Conservation (phyloP, 2,329 filamentous ascomycete genomes). For the Periconia macrospinosa region DNA sequence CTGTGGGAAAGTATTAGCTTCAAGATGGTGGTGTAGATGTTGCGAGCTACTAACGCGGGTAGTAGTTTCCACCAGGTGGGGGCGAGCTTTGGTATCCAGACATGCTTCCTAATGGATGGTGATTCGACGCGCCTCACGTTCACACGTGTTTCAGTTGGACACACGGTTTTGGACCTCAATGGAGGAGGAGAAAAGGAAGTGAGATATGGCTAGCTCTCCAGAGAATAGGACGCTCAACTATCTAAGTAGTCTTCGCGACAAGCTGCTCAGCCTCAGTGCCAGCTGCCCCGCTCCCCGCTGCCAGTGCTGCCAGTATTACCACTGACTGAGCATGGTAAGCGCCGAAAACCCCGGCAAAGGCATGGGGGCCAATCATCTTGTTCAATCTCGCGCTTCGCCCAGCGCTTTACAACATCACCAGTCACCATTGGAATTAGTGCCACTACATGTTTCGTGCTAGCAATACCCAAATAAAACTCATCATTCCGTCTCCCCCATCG, state of each 20-base stretch:
- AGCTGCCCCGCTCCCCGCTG: neutral
- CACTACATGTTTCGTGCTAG: too few relatives aligned
- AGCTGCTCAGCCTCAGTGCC: conserved; percentile 37
- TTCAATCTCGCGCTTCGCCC: neutral
- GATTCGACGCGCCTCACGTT: neutral
- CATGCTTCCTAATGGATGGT: conserved; percentile 17
- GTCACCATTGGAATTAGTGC: too few relatives aligned
- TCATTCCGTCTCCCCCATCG: neutral
- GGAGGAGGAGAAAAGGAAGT: neutral
- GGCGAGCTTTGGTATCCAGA: conserved; percentile 35
- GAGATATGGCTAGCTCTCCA: neutral
- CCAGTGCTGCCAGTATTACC: too few relatives aligned
- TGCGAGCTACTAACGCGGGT: conserved; percentile 35
- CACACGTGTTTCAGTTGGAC: neutral
- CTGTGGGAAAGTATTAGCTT: conserved; percentile 12
- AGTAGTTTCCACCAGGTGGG: conserved; percentile 40
- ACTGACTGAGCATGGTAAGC: neutral
- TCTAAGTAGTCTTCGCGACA: conserved; percentile 10
- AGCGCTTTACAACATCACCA: too few relatives aligned
- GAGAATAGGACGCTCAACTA: neutral
- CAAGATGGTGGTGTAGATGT: neutral
- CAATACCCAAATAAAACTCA: neutral
- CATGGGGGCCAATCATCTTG: neutral
- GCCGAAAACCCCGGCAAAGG: neutral
- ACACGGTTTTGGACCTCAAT: neutral